Base-by-base conservation (phyloP, 192 early-diverging fungal genomes). In the Entophlyctis luteolus region DNA sequence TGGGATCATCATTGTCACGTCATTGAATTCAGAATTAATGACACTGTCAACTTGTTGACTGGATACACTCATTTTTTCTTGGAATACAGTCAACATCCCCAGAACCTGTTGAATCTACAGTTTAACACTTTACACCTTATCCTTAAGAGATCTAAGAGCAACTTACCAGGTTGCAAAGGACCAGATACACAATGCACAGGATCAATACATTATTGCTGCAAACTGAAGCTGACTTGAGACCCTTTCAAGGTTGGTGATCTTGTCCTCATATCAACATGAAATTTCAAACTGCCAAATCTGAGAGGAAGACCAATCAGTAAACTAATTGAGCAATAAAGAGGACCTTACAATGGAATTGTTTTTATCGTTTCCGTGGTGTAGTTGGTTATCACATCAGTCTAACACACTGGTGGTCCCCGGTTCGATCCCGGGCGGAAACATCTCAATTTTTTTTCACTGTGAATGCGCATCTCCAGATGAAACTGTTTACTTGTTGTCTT, bases 11-110 rank as follows among this genome's bases (percentile, higher is more conserved):
- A 78, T 20, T 52, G 86, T 3, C 73, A 73, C 0, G 8, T 70
- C 0, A 77, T 71, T 2, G 81, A 84, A 32, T 82, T 83, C 29
- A 62, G 73, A 0, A 85, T 83, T 65, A 88, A 86, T 48, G 76
- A 84, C 57, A n/a, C n/a, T n/a, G n/a, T 45, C 25, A 65, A 77
- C 27, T 20, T 59, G 2, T 60, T 62, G 0, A 79, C 65, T 3
- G 55, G 69, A 4, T 23, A n/a, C 18, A 57, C 79, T 10, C 73
- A 72, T 5, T 74, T 79, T 49, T 77, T 47, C 67, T 23, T 62
- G 2, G 48, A 45, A 23, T 16, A 55, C 55, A 48, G 72, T 16
- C 39, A 22, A 23, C 56, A 74, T 36, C 66, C 59, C 4, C 16
- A 5, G 16, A 14, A 5, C 5, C 10, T 58, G 33, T 18, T 59